Percentiles rank a stretch among this genome's conserved stretches.
These are phyloP conservation scores for Spencermartinsiella ligniputridi DNA, from an alignment of 1,139 yeast genomes.

Conservation along the genomic window DNA sequence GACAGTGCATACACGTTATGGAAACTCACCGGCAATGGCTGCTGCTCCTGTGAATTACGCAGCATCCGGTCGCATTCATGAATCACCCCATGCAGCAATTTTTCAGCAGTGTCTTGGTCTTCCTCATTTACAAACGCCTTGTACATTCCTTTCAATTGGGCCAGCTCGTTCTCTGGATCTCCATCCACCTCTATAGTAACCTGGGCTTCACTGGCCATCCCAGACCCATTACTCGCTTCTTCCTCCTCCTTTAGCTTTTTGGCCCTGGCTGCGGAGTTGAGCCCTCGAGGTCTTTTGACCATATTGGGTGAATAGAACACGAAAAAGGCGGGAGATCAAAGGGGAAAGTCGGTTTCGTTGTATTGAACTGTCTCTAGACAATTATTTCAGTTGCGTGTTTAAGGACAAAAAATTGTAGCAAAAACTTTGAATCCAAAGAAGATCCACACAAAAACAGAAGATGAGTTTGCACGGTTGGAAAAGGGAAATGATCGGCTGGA, in stretches of 20 bases:
- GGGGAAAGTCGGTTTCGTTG: too few relatives aligned
- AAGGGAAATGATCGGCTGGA: too few relatives aligned
- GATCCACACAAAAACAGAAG: too few relatives aligned
- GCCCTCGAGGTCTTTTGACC: slow-evolving; percentile 72
- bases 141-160: slow-evolving; percentile 65
- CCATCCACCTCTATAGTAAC: slow-evolving; percentile 66
- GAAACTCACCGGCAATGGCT: slow-evolving; percentile 52
- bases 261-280: slow-evolving; percentile 56
- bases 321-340: too few relatives aligned
- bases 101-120: slow-evolving; percentile 8
- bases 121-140: slow-evolving; percentile 35
- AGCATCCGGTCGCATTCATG: slow-evolving; percentile 87
- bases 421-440: too few relatives aligned
- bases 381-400: too few relatives aligned
- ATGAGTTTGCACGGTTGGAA: too few relatives aligned
- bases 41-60: slow-evolving; percentile 39
- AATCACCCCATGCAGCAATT: slow-evolving; percentile 70
- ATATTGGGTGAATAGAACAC: too few relatives aligned
- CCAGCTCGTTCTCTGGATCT: slow-evolving; percentile 72
- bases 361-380: too few relatives aligned
- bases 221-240: slow-evolving; percentile 15
- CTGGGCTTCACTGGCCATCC: slow-evolving; percentile 30
- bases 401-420: too few relatives aligned
- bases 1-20: slow-evolving; percentile 73
- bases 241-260: slow-evolving; percentile 23